Evolutionary conservation across 495 filamentous ascomycete species (phyloP).

Genomic region (Ascodesmis nigricans): DNA sequence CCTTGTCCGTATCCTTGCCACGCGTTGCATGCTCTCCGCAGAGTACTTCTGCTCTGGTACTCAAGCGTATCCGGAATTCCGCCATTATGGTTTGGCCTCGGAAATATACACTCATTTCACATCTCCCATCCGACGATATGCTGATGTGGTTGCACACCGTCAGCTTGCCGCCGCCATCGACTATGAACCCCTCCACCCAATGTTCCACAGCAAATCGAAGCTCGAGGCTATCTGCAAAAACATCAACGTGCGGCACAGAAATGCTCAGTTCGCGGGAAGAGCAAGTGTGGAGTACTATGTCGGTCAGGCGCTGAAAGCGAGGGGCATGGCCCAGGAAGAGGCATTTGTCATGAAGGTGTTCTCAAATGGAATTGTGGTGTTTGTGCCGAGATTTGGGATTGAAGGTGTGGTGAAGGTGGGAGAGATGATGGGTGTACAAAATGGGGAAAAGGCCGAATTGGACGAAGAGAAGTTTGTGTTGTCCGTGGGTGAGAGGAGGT

Average conservation of each 20-base stretch:
- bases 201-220: conserved; percentile 49
- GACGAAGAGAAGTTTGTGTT: conserved; percentile 69
- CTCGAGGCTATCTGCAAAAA: conserved; percentile 90
- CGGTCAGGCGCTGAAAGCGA: conserved; percentile 77
- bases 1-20: conserved; percentile 85
- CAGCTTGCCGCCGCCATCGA: conserved; percentile 88
- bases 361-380: conserved; percentile 86
- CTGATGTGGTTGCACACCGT: conserved; percentile 78
- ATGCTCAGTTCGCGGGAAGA: conserved; percentile 83
- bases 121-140: conserved; percentile 86
- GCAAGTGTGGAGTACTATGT: conserved; percentile 94
- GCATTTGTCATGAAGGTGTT: conserved; percentile 94
- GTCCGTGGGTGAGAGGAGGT: conserved; percentile 25
- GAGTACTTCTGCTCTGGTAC: conserved; percentile 94
- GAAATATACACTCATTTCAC: conserved; percentile 99
- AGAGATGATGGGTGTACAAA: conserved; percentile 32
- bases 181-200: conserved; percentile 63
- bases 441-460: conserved; percentile 37
- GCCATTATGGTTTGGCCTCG: conserved; percentile 83
- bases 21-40: conserved; percentile 95
- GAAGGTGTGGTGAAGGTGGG: conserved; percentile 70
- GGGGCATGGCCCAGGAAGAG: conserved; percentile 55
- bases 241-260: conserved; percentile 91
- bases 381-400: conserved; percentile 87
- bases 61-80: conserved; percentile 77